Base-by-base conservation (phyloP, 495 filamentous ascomycete genomes). In the Penicillium salamii region DNA sequence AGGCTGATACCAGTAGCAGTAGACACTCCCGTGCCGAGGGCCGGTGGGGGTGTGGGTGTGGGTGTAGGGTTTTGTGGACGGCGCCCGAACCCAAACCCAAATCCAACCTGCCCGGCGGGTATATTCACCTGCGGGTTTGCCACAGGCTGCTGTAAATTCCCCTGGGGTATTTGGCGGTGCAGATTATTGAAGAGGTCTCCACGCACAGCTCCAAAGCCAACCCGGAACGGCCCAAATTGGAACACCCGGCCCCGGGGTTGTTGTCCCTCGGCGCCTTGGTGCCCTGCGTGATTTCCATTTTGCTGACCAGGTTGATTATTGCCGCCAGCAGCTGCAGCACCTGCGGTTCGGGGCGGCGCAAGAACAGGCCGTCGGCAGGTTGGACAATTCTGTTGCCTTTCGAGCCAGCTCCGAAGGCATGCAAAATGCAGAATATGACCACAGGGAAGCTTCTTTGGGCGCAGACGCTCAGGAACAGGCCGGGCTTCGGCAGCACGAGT, bases 321-420 rank as follows among this genome's bases (percentile, higher is more conserved):
- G 33, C 40, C 61, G 20, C 37, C 59, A 19, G 55, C 55, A 12
- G 49, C 66, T 17, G 44, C 57, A 38, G 65, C 46, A 28, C 53
- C 64, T 42, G 59, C 59, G 32, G 57, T 57, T 23, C 65, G 58
- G 37, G 68, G 63, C 12, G 66, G 56, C 2, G 54, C 55, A 14
- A 74, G 48, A 24, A 98, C 95, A 17, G 93, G 81, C 24, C 89
- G 78, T 48, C 93, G 83, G 64, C 93, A 98, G 3, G 92, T 97
- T 9, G 93, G 93, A 66, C 93, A 98, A 18, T 93, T 91, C 65
- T 97, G 95, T 65, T 98, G 93, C 46, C 93, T 84, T 71, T 97
- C 93, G n/a, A 98, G 74, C 93, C 93, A 98, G 65, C 92, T 95
- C 60, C 90, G 85, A 36, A 98, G 80, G 61, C 93, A 98, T 15